Conservation (phyloP, 164 flowering plant species). For the Vitis riparia region DNA sequence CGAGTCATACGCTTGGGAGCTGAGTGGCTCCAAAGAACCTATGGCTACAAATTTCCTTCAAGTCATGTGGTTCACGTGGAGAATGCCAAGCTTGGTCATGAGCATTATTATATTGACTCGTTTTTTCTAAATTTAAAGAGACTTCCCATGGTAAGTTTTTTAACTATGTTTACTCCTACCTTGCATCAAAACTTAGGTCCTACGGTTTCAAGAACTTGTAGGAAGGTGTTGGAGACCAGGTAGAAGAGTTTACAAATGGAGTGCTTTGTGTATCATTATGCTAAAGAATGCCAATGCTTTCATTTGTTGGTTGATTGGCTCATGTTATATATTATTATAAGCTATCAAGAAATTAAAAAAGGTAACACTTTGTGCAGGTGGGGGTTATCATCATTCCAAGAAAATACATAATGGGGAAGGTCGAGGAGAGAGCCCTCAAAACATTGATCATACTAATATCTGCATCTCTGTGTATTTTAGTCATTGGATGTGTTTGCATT, state of each 20-base stretch:
- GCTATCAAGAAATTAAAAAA: too few relatives aligned
- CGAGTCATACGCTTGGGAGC: constrained; percentile 70
- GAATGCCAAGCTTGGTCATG: constrained; percentile 64
- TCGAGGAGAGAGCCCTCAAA: constrained; percentile 79
- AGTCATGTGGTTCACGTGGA: constrained; percentile 79
- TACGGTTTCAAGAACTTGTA: not conserved
- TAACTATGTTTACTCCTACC: not conserved
- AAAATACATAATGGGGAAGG: constrained; percentile 87
- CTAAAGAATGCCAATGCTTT: not conserved
- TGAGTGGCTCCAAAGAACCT: constrained; percentile 58
- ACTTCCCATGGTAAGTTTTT: constrained; percentile 77
- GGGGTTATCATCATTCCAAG: constrained; percentile 63
- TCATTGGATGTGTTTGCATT: constrained; percentile 86
- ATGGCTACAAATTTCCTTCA: constrained; percentile 42
- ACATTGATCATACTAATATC: constrained; percentile 84
- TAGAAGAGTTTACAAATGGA: too few relatives aligned
- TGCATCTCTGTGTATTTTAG: constrained; percentile 82
- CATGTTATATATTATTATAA: not conserved
- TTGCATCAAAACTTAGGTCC: not conserved
- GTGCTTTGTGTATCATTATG: too few relatives aligned
- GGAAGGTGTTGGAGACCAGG: not conserved
- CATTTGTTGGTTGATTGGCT: not conserved
- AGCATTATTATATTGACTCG: constrained; percentile 81
- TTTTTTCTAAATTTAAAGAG: constrained; percentile 82
- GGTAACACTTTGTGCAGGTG: too few relatives aligned